Evolutionary conservation across 306 rosid species (phyloP).

Genomic region (Pachyrhizus erosus): DNA sequence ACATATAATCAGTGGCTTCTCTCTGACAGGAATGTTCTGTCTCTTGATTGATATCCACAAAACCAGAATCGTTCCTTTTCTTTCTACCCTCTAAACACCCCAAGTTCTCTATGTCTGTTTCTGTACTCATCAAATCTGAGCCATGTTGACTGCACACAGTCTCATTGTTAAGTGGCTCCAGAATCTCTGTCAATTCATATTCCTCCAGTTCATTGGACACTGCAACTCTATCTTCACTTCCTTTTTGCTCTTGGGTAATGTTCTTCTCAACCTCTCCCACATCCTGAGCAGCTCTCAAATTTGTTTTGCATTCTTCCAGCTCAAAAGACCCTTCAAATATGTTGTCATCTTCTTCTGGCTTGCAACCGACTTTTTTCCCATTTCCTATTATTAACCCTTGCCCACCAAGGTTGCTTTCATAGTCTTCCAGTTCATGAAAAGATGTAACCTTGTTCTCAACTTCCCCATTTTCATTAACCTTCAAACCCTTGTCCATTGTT

Average conservation of each 20-base stretch:
- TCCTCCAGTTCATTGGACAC: conserved; percentile 42
- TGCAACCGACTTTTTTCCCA: conserved; percentile 37
- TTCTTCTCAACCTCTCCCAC: conserved; percentile 35
- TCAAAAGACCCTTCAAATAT: conserved; percentile 37
- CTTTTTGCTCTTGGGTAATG: conserved; percentile 45
- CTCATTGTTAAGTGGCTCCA: conserved; percentile 44
- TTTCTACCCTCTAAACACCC: conserved; percentile 49
- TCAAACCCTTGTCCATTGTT: conserved; percentile 38
- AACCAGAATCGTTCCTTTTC: conserved; percentile 40
- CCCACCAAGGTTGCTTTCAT: conserved; percentile 48
- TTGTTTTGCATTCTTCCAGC: conserved; percentile 43
- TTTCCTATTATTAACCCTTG: conserved; percentile 35
- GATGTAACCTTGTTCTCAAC: conserved; percentile 45
- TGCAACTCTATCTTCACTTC: conserved; percentile 47
- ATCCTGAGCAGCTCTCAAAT: conserved; percentile 37
- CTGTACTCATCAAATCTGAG: conserved; percentile 36
- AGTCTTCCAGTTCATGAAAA: conserved; percentile 43
- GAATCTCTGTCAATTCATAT: conserved; percentile 48
- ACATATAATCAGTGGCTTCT: conserved; percentile 46
- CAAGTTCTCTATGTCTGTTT: conserved; percentile 39
- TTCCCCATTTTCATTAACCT: conserved; percentile 40
- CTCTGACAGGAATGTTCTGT: conserved; percentile 39
- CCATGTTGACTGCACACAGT: conserved; percentile 38
- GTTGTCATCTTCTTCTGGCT: conserved; percentile 43
- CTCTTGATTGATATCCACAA: conserved; percentile 54